These are phyloP conservation scores for Acanthamoeba sp. DNA, from an alignment of 208 protist genomes.

Conservation along the genomic window DNA sequence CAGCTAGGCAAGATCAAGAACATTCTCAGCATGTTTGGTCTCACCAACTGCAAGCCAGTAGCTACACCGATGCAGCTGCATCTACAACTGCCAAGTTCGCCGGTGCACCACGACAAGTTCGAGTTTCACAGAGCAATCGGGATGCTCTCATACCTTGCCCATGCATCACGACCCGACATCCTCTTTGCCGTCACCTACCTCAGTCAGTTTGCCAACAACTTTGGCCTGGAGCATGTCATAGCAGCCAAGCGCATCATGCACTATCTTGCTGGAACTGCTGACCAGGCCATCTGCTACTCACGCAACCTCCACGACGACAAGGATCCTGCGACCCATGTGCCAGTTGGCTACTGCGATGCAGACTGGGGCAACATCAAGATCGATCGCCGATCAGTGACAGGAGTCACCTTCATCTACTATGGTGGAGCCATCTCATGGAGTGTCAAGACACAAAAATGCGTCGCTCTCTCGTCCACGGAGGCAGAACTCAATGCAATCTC, in stretches of 20 bases:
- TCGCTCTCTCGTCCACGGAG: no score
- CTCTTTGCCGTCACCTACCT: not conserved
- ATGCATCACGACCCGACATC: not conserved
- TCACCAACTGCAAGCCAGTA: not conserved
- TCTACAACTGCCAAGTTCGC: not conserved
- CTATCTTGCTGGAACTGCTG: not conserved
- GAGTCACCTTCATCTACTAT: no score
- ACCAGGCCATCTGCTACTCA: not conserved
- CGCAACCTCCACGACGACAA: not conserved
- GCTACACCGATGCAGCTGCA: not conserved
- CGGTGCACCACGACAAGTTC: no score
- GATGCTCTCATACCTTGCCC: not conserved
- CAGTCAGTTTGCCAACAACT: not conserved
- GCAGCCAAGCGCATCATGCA: not conserved
- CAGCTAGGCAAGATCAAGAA: not conserved
- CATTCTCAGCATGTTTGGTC: not conserved
- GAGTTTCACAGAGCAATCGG: not conserved
- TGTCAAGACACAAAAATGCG: no score
- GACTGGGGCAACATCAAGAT: no score
- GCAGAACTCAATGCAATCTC: no score
- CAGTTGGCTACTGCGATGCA: not conserved
- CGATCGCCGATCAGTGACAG: no score
- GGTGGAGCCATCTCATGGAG: no score
- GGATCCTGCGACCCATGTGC: not conserved
- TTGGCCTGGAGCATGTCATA: not conserved